Conservation (phyloP, 176 grass and related monocot species). For the Aegilops bicornis region DNA sequence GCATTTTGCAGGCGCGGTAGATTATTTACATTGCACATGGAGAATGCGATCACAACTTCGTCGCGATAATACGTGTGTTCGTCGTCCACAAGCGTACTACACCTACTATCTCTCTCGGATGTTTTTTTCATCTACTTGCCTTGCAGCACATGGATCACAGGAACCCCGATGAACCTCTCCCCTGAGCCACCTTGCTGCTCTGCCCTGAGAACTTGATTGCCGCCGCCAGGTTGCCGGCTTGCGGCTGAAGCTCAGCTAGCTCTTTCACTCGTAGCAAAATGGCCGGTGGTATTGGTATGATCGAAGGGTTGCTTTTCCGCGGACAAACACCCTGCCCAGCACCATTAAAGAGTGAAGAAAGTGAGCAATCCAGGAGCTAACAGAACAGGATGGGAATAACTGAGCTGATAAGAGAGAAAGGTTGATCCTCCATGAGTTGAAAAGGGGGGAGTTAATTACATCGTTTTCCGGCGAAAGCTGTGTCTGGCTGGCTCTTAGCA, state of each 20-base stretch:
- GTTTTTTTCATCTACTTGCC: constrained; percentile 14
- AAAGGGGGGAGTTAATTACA: constrained; percentile 35
- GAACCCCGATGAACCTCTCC: constrained; percentile 77
- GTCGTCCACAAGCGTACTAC: constrained; percentile 15
- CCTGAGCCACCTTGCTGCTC: constrained; percentile 56
- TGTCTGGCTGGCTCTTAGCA: constrained; percentile 81
- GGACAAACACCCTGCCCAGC: constrained; percentile 54
- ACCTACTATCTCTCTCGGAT: constrained; percentile 15
- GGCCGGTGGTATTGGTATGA: constrained; percentile 68
- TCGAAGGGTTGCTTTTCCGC: constrained; percentile 62
- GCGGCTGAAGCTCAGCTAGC: constrained; percentile 61
- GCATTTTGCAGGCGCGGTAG: background rate
- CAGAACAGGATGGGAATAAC: background rate
- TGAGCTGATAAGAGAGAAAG: background rate
- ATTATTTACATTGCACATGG: constrained; percentile 13
- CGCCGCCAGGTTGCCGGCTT: constrained; percentile 29
- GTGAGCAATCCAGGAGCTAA: background rate
- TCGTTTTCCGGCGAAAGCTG: constrained; percentile 55
- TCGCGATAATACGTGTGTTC: background rate
- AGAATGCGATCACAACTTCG: constrained; percentile 10
- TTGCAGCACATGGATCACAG: constrained; percentile 49
- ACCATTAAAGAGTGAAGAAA: background rate
- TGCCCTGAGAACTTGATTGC: constrained; percentile 39
- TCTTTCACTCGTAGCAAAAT: constrained; percentile 86
- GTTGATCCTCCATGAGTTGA: background rate